Evolutionary conservation across 2,329 filamentous ascomycete genomes (phyloP), one percentile per base, ranked within the genome.

Genomic region (Verticillium tricorpus): DNA sequence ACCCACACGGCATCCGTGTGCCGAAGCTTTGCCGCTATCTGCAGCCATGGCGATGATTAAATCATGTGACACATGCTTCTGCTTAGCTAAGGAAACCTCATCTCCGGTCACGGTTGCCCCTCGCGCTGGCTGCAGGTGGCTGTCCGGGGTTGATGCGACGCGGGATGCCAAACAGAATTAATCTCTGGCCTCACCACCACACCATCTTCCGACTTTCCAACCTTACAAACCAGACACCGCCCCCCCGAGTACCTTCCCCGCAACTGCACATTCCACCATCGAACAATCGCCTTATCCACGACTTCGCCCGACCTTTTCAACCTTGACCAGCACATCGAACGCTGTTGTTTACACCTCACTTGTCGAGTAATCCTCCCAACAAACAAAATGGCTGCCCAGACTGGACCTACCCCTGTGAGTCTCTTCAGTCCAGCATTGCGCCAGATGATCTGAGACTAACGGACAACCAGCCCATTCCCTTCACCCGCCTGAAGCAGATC

Each of bases 401-500:
- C 58, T 11, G 58, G 58, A 35, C 58, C 58, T 15, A 54, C 58
- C 50, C 58, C 58, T 25, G 58, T 59, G 31, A 40, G 34, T 9
- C 19, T 58, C 9, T 8, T 32, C 35, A 9, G 19, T 14, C 5
- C 14, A 28, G 6, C 8, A 17, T 12, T 22, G 45, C 45, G 19
- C 45, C n/a, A n/a, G n/a, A 19, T 7, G 3, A 14, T 19, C 22
- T 9, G 45, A 19, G 45, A 50, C 45, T 50, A n/a, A 50, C 19
- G 7, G 28, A 25, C 14, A n/a, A 40, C 35, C 71, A 94, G 90
- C 92, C 92, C 64, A 84, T 96, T 70, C 84, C 90, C 63, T 83
- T 88, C 69, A 88, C 87, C 71, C 84, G 92, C 67, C 85, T 97
- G 68, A 90, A 89, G 80, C 91, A 95, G 80, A 94, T 97, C 74